A percentile compares a stretch with the other conserved stretches of the same genome.
phyloP scores from a whole-genome alignment of 306 rosid species.

The Spatholobus suberectus region DNA sequence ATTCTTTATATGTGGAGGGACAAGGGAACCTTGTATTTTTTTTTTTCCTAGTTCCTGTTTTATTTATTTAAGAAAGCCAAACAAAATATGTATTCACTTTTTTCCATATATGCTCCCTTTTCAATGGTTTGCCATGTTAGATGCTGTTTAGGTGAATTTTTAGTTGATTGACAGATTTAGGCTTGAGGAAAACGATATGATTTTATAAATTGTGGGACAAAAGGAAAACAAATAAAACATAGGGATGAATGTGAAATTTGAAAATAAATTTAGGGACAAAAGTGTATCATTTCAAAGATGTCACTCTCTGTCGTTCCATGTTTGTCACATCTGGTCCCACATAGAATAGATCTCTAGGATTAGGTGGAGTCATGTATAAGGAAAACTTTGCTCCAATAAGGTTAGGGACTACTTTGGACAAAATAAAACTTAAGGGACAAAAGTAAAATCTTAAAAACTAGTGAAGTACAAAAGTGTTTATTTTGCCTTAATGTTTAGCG shows the following conservation, averaged over 20 bases:
- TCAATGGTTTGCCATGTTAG: not conserved
- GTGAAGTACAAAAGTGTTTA: not conserved
- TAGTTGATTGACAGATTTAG: not conserved
- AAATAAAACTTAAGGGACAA: too few species aligned
- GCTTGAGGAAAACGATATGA: not conserved
- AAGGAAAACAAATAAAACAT: not conserved
- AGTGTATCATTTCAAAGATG: not conserved
- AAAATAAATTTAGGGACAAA: not conserved
- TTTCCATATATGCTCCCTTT: not conserved
- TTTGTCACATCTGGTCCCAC: not conserved
- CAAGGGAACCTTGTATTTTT: not conserved
- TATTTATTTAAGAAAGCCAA: not conserved
- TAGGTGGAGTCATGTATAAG: slow-evolving; percentile 5
- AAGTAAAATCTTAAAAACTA: slow-evolving; percentile 12
- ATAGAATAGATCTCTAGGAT: not conserved
- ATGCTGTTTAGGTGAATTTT: not conserved
- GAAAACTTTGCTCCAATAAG: not conserved
- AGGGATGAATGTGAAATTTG: not conserved
- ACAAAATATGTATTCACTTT: not conserved
- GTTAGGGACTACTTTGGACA: too few species aligned
- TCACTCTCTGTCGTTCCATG: not conserved
- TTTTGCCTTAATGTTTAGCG: not conserved
- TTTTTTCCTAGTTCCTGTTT: not conserved
- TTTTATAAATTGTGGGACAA: not conserved
- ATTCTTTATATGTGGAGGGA: not conserved